Percentiles rank a stretch among this genome's conserved stretches.
Evolutionary conservation across 208 protist genomes (phyloP).

Genomic region (Acanthamoeba sp.): DNA sequence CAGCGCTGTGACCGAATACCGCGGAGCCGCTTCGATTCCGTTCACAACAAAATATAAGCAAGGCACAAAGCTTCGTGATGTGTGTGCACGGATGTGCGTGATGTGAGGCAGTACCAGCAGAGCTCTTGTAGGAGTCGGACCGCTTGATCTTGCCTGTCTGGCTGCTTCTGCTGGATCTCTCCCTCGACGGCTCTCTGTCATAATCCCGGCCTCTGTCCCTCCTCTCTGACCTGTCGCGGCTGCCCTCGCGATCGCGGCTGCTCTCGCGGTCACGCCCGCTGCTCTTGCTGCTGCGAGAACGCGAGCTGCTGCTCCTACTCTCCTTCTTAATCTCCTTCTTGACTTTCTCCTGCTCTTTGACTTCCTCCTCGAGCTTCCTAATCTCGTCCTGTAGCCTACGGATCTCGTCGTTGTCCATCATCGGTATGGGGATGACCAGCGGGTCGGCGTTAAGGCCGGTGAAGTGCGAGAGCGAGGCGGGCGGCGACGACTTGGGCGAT

Average conservation of each 20-base stretch:
- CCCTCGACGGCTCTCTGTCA: neutral
- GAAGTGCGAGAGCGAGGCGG: neutral
- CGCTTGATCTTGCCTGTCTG: neutral
- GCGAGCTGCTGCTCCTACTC: neutral
- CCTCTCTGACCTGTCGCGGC: neutral
- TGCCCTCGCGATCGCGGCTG: neutral
- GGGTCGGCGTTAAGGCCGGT: neutral
- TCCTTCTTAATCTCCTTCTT: slow-evolving; percentile 29
- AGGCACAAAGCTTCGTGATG: no score
- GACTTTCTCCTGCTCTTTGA: neutral
- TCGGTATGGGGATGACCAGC: neutral
- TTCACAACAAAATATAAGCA: no score
- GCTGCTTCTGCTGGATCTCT: neutral
- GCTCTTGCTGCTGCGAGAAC: neutral
- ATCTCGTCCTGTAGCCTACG: slow-evolving; percentile 33
- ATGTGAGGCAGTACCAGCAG: no score
- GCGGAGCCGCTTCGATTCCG: no score
- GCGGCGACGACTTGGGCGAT: slow-evolving; percentile 31
- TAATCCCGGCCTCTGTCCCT: no score
- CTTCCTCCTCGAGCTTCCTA: neutral
- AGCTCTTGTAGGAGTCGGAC: neutral
- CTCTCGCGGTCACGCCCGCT: neutral
- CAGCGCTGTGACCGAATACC: neutral
- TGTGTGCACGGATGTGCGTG: no score
- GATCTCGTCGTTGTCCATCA: slow-evolving; percentile 45